Conservation (phyloP, 345 rosid species). For the Syzygium grande region DNA sequence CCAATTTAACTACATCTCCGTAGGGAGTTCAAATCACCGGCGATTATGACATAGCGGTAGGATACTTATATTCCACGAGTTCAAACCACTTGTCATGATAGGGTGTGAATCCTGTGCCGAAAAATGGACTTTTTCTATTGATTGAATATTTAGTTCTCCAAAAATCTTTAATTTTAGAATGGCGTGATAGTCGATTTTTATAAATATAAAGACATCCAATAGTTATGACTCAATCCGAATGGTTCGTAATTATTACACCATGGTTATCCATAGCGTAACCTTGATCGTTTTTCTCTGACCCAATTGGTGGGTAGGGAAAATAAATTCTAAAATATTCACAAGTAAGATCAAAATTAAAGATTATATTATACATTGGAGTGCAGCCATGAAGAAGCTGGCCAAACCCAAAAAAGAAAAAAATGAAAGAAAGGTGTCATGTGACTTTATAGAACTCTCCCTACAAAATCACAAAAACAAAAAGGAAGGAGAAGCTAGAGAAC, state of each 20-base stretch:
- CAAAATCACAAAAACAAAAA: slow-evolving; percentile 24
- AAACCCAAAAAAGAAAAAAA: background rate
- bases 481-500: background rate
- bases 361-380: background rate
- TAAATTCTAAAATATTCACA: background rate
- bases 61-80: background rate
- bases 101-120: background rate
- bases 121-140: background rate
- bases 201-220: too few relatives aligned
- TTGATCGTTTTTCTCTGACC: background rate
- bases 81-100: fast-evolving
- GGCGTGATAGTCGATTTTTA: background rate
- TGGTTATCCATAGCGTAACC: too few relatives aligned
- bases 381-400: background rate
- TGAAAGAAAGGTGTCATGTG: slow-evolving; percentile 22
- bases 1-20: background rate
- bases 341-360: background rate
- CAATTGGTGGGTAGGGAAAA: background rate
- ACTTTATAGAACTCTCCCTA: slow-evolving; percentile 9
- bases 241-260: background rate
- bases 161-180: background rate
- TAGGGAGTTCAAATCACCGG: background rate
- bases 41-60: background rate
- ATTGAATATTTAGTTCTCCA: too few relatives aligned
- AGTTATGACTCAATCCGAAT: background rate